Base-by-base conservation (phyloP, 345 rosid genomes). In the Gossypium mustelinum region DNA sequence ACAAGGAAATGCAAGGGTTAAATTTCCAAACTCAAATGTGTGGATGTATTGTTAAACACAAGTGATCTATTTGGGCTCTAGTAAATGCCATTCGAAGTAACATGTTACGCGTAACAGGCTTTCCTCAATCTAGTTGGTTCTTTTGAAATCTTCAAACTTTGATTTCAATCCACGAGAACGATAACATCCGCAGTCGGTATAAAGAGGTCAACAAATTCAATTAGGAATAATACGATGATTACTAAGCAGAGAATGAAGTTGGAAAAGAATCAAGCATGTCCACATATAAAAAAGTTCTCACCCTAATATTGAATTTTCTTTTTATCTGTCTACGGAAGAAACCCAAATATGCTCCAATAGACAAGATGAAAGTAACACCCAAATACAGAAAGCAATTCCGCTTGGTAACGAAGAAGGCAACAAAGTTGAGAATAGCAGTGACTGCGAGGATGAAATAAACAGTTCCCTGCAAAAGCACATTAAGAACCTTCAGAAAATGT, bases 231-330 rank as follows among this genome's bases (percentile, higher is more conserved):
- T 63, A 63, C 11, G 22, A 63, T 17, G 3, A 39, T 18, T 39
- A 39, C 68, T 24, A 22, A 3, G 16, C 58, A 50, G 44, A 27
- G 25, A 39, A 5, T 34, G 43, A 68, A 50, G 7, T 12, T n/a
- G 24, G 52, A 63, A 55, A 75, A 64, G 25, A 52, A 45, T 41
- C 22, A 14, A 24, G 63, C 9, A 59, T 24, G 63, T 1, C 39
- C 63, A 59, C 13, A 24, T 2, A 64, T 2, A 34, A 48, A 60
- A 11, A 34, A 3, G 65, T 58, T 79, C 97, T 87, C 75, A 92
- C 98, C 89, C 86, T 84, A 80, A 94, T 88, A 78, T 94, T 94
- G 70, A 90, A 94, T 81, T 88, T 94, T 82, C 77, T 84, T 79
- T 86, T 84, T 29, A 89, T 90, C 75, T 79, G 92, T 2, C 87